phyloP scores from a whole-genome alignment of 768 basidiomycete species.

The Kwoniella heveanensis region DNA sequence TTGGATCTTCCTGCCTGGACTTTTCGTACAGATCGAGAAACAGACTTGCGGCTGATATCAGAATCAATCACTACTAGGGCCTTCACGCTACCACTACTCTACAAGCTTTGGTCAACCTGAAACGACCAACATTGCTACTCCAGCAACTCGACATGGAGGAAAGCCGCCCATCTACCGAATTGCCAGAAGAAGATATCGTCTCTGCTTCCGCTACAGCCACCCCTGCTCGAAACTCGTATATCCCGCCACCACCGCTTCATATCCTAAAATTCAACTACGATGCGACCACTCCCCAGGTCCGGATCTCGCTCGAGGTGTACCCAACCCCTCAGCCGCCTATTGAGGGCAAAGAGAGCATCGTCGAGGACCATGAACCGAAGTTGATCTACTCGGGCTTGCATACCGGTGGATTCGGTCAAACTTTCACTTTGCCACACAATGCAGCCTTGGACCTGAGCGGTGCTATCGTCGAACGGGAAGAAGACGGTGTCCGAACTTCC shows the following conservation, averaged over 20 bases:
- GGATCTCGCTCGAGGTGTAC: constrained; percentile 74
- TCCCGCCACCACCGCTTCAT: constrained; percentile 66
- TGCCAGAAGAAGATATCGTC: constrained; percentile 14
- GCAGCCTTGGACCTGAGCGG: constrained; percentile 74
- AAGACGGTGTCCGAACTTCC: neutral
- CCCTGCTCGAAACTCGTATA: constrained; percentile 58
- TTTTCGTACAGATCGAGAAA: neutral
- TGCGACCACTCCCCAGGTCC: constrained; percentile 82
- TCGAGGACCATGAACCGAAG: constrained; percentile 58
- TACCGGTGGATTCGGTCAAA: constrained; percentile 79
- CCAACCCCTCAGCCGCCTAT: constrained; percentile 60
- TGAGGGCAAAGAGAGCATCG: constrained; percentile 59
- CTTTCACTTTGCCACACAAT: constrained; percentile 73
- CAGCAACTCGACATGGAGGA: constrained; percentile 41
- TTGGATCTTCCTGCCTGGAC: too few relatives aligned
- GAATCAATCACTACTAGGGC: constrained; percentile 58
- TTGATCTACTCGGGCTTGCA: constrained; percentile 67
- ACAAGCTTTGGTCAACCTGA: constrained; percentile 91
- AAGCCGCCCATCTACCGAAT: constrained; percentile 7
- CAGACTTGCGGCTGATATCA: neutral
- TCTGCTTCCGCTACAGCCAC: neutral
- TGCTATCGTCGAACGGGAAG: constrained; percentile 29
- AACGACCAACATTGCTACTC: constrained; percentile 80
- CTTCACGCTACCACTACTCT: constrained; percentile 87
- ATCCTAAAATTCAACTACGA: constrained; percentile 90